phyloP scores from a whole-genome alignment of 2,329 filamentous ascomycete species.

The Leptographium flavum region DNA sequence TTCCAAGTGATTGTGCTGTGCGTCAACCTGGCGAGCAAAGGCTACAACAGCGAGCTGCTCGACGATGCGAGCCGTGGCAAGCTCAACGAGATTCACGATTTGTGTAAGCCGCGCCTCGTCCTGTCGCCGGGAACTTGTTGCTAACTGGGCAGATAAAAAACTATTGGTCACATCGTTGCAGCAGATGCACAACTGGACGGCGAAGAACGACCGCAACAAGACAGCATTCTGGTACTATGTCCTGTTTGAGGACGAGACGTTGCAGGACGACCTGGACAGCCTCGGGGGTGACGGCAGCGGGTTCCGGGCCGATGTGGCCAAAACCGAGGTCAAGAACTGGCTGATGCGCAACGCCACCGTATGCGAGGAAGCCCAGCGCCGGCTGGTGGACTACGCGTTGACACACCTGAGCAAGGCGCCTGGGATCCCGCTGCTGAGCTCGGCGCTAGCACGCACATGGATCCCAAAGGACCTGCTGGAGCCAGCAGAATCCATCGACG shows the following conservation, averaged over 20 bases:
- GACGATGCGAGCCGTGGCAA: constrained; percentile 43
- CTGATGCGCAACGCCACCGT: constrained; percentile 44
- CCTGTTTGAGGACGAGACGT: constrained; percentile 42
- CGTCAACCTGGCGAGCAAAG: constrained; percentile 53
- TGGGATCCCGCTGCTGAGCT: constrained; percentile 33
- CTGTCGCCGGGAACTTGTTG: neutral
- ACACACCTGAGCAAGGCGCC: constrained; percentile 33
- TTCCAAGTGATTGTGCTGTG: constrained; percentile 52
- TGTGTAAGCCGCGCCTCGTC: constrained; percentile 31
- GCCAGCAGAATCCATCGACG: constrained; percentile 36
- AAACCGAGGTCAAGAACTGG: constrained; percentile 48
- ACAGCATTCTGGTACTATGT: constrained; percentile 57
- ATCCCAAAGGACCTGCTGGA: constrained; percentile 30
- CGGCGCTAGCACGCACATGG: constrained; percentile 42
- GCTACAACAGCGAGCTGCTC: constrained; percentile 48
- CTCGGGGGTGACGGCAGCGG: constrained; percentile 35
- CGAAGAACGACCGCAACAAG: constrained; percentile 55
- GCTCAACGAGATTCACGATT: constrained; percentile 47
- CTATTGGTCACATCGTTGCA: constrained; percentile 51
- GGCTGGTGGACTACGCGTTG: constrained; percentile 40
- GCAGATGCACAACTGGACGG: constrained; percentile 55
- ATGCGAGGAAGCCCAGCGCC: constrained; percentile 38
- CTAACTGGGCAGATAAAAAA: constrained; percentile 43
- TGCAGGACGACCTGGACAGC: constrained; percentile 34
- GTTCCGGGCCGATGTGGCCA: constrained; percentile 42